A percentile compares a stretch with the other conserved stretches of the same genome.
Evolutionary conservation across 2,329 filamentous ascomycete species (phyloP).

Genomic region (Neofusicoccum parvum): DNA sequence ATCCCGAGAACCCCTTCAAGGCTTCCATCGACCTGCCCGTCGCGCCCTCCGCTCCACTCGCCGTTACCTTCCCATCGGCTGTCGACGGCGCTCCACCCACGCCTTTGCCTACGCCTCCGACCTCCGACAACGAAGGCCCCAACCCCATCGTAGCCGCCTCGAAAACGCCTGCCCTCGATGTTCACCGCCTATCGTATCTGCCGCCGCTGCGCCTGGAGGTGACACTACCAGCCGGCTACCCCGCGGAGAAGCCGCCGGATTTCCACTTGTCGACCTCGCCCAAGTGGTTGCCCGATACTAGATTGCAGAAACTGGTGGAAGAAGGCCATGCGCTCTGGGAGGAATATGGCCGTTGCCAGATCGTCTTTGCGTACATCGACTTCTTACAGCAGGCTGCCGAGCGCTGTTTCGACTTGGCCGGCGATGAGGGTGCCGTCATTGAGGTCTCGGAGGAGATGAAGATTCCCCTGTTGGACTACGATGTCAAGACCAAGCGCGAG

Average conservation of each 20-base stretch:
- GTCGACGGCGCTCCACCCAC: conserved; percentile 33
- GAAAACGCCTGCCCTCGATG: conserved; percentile 35
- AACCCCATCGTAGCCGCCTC: conserved; percentile 15
- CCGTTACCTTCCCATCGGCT: conserved; percentile 41
- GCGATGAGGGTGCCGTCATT: conserved; percentile 44
- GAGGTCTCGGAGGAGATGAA: conserved; percentile 56
- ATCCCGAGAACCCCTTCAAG: conserved; percentile 48
- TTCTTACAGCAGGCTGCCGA: conserved; percentile 62
- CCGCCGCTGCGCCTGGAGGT: conserved; percentile 59
- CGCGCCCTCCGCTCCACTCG: conserved; percentile 55
- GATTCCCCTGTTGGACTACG: conserved; percentile 74
- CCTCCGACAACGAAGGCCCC: conserved; percentile 32
- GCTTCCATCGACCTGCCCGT: conserved; percentile 60
- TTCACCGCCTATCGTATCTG: conserved; percentile 55
- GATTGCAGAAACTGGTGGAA: conserved; percentile 47
- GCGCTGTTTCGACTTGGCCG: conserved; percentile 54
- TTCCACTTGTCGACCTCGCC: conserved; percentile 53
- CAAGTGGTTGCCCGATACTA: conserved; percentile 55
- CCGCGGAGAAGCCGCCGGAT: conserved; percentile 52
- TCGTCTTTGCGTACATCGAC: conserved; percentile 63
- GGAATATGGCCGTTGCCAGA: conserved; percentile 58
- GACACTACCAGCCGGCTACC: conserved; percentile 58
- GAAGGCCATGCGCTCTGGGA: conserved; percentile 60
- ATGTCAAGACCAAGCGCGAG: conserved; percentile 71
- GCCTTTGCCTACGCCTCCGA: conserved; percentile 43